Evolutionary conservation across 805 yeast genomes (phyloP).

Genomic region (Wickerhamomyces hampshirensis): DNA sequence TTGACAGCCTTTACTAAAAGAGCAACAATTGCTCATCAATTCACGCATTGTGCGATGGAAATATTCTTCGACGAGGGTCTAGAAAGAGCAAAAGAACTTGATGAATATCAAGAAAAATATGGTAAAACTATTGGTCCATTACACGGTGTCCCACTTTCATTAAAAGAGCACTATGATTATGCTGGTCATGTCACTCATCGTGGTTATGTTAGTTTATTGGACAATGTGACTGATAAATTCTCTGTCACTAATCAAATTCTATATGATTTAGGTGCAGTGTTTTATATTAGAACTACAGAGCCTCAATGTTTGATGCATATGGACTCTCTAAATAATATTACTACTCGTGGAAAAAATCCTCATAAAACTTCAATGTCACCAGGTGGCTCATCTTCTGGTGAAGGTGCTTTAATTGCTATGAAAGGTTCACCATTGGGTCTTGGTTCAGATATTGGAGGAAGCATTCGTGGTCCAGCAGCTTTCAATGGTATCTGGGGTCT

Average conservation of each 20-base stretch:
- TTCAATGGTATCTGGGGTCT: constrained; percentile 54
- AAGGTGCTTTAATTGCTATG: constrained; percentile 54
- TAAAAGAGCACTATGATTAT: constrained; percentile 58
- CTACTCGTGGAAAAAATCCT: constrained; percentile 56
- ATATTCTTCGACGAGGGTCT: constrained; percentile 59
- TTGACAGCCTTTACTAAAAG: constrained; percentile 50
- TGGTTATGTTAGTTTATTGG: constrained; percentile 48
- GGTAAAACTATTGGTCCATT: constrained; percentile 56
- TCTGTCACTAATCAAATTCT: constrained; percentile 40
- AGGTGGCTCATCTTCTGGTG: constrained; percentile 71
- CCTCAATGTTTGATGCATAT: constrained; percentile 68
- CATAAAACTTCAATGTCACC: constrained; percentile 51
- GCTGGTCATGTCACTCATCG: constrained; percentile 52
- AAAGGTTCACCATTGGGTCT: constrained; percentile 56
- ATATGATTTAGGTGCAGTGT: constrained; percentile 37
- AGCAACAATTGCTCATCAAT: constrained; percentile 58
- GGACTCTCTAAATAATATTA: constrained; percentile 54
- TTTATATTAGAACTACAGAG: constrained; percentile 58
- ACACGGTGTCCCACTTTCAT: constrained; percentile 63
- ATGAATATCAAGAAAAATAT: constrained; percentile 41
- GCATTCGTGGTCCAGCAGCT: constrained; percentile 63
- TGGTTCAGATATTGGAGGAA: constrained; percentile 70
- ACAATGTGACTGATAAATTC: constrained; percentile 41
- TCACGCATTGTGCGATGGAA: constrained; percentile 54
- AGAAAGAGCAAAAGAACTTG: constrained; percentile 47